Base-by-base conservation (phyloP, 768 basidiomycete species). In the Mycena vitilis region DNA sequence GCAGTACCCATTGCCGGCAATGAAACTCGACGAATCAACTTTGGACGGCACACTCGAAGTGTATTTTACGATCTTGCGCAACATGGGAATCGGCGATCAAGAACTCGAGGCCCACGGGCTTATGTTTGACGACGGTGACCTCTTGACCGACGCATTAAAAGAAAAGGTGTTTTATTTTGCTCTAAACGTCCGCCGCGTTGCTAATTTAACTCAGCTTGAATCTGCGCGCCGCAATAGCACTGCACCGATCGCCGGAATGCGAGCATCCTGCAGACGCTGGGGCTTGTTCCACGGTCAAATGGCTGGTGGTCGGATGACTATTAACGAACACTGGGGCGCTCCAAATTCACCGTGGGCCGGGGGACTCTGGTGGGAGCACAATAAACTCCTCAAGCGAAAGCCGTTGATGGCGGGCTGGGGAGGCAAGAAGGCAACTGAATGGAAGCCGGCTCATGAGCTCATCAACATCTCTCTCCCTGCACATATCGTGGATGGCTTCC, bases 241-340 rank as follows among this genome's bases (percentile, higher is more conserved):
- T 12, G n/a, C 44, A 16, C 63, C 63, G 20, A 57, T 65, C 2
- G 63, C 63, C 1, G 54, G 63, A 13, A 30, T 65, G 36, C n/a
- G 53, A 2, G 63, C 53, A 2, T 63, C 63, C 10, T 23, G 15
- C 53, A 69, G n/a, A 5, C 71, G 74, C 30, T 65, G 70, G 25
- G 75, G 77, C 5, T 55, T 78, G 4, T 73, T 78, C 30, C 77
- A 78, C 40, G 64, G 63, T 11, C 75, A 78, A 54, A 67, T 78
- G 49, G 66, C 78, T 0, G 68, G 69, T 0, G 54, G 63, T n/a
- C 74, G 73, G 1, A 58, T 73, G 52, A 52, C 71, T 13, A 69
- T 68, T 5, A 78, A 78, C 55, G 73, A 78, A 57, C 70, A 63
- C 44, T 78, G 78, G 78, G 78, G 78, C 10, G 60, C 42, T 12